These are phyloP conservation scores for Xylogone sp. DNA, from an alignment of 2,329 filamentous ascomycete genomes.

Conservation along the genomic window DNA sequence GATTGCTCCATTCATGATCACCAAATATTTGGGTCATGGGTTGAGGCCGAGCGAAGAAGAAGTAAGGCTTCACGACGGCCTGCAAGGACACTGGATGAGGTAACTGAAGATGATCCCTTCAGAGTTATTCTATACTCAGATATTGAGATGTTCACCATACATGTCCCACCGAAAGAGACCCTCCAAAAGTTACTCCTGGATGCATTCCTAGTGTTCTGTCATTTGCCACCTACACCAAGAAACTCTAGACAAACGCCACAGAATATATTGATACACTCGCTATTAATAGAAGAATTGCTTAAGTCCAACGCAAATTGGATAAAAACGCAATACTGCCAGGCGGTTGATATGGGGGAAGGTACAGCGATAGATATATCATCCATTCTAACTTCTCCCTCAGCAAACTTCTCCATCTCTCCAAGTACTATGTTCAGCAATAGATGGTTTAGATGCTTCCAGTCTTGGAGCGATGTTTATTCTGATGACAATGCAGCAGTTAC, in stretches of 20 bases:
- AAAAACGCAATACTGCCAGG: conserved; percentile 1
- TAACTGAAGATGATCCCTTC: conserved; percentile 76
- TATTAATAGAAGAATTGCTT: conserved; percentile 40
- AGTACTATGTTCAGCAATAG: conserved; percentile 49
- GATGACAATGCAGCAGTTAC: conserved; percentile 19
- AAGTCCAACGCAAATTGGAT: conserved; percentile 17
- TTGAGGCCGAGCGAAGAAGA: conserved; percentile 48
- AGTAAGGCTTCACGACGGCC: conserved; percentile 52
- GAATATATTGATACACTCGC: conserved; percentile 47
- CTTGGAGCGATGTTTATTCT: conserved; percentile 17
- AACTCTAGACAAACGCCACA: conserved; percentile 19
- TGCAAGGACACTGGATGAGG: conserved; percentile 71
- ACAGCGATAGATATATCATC: conserved; percentile 16
- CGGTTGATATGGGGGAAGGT: conserved; percentile 4
- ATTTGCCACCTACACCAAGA: conserved; percentile 49
- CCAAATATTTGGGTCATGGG: conserved; percentile 40
- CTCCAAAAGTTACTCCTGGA: conserved; percentile 54
- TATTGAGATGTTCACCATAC: conserved; percentile 58
- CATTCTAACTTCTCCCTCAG: conserved; percentile 17
- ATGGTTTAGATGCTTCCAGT: conserved; percentile 42
- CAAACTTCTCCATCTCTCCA: conserved; percentile 29
- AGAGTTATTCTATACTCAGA: conserved; percentile 79
- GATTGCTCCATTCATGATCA: conserved; percentile 11
- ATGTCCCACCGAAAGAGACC: conserved; percentile 37
- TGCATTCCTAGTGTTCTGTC: conserved; percentile 66